Conservation (phyloP, 805 yeast species). For the Alloascoidea africana region DNA sequence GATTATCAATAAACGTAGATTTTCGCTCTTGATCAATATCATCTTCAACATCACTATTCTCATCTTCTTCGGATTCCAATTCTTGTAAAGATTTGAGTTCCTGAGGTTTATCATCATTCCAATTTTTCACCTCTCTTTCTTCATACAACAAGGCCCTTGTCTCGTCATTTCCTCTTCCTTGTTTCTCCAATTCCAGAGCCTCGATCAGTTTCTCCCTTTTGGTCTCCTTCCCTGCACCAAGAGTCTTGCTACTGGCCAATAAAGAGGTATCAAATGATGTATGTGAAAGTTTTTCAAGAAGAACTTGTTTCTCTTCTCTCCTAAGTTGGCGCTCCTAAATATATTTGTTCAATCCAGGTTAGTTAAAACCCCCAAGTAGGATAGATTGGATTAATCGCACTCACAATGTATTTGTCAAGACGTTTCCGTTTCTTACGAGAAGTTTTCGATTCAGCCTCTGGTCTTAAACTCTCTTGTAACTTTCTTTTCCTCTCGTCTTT, state of each 20-base stretch:
- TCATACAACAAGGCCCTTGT: conserved; percentile 56
- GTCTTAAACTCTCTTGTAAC: conserved; percentile 40
- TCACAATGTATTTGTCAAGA: conserved; percentile 67
- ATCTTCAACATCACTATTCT: conserved; percentile 6
- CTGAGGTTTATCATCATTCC: conserved; percentile 25
- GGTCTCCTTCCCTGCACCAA: conserved; percentile 66
- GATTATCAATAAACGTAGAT: conserved; percentile 50
- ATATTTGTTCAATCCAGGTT: background rate
- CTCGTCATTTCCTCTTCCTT: conserved; percentile 51
- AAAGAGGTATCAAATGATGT: conserved; percentile 57
- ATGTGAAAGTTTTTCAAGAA: conserved; percentile 52
- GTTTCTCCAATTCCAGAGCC: conserved; percentile 56
- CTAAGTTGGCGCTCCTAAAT: conserved; percentile 61
- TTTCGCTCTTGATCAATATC: conserved; percentile 11
- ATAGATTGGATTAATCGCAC: conserved; percentile 3
- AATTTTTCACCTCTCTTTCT: conserved; percentile 44
- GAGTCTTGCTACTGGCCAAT: conserved; percentile 55
- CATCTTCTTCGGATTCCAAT: no score
- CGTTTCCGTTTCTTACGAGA: conserved; percentile 61
- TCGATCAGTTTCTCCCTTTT: conserved; percentile 56
- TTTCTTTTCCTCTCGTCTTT: conserved; percentile 48
- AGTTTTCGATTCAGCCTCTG: conserved; percentile 50
- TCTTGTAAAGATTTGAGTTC: no score
- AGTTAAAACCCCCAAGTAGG: background rate
- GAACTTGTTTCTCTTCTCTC: conserved; percentile 71